A percentile compares a stretch with the other conserved stretches of the same genome.
Evolutionary conservation across 1,284 basidiomycete genomes (phyloP).

Genomic region (Ceratobasidium sp.): DNA sequence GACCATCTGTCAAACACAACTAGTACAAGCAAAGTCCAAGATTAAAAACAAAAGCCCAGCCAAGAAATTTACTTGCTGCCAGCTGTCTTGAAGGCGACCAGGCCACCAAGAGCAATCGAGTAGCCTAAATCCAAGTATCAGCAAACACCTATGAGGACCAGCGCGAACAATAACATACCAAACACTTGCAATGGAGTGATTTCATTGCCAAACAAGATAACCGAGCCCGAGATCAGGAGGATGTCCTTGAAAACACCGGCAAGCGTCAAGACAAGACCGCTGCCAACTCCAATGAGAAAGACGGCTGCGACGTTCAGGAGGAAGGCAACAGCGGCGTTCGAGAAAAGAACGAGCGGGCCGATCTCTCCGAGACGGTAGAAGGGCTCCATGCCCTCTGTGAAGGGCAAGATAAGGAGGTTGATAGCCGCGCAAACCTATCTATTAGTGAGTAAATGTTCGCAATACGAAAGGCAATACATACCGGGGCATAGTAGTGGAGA

Average conservation of each 20-base stretch:
- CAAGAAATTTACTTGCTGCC: constrained; percentile 61
- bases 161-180: constrained; percentile 61
- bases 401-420: constrained; percentile 83
- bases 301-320: constrained; percentile 92
- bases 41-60: not conserved
- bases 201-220: constrained; percentile 78
- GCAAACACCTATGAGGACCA: constrained; percentile 37
- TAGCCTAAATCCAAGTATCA: constrained; percentile 62
- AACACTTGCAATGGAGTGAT: constrained; percentile 88
- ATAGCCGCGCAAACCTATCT: constrained; percentile 80
- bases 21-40: constrained; percentile 25
- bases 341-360: constrained; percentile 78
- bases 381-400: constrained; percentile 89
- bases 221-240: constrained; percentile 88
- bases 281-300: constrained; percentile 89
- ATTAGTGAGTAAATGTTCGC: constrained; percentile 21
- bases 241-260: constrained; percentile 98
- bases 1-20: constrained; percentile 34
- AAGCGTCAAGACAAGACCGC: constrained; percentile 88
- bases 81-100: constrained; percentile 82
- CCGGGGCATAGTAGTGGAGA: constrained; percentile 95
- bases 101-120: constrained; percentile 79
- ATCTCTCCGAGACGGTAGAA: constrained; percentile 78
- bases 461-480: constrained; percentile 37
- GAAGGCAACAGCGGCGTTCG: constrained; percentile 90